Percentiles rank a stretch among this genome's conserved stretches.
These are phyloP conservation scores for Zygoascus ofunaensis DNA, from an alignment of 805 yeast genomes.

Conservation along the genomic window DNA sequence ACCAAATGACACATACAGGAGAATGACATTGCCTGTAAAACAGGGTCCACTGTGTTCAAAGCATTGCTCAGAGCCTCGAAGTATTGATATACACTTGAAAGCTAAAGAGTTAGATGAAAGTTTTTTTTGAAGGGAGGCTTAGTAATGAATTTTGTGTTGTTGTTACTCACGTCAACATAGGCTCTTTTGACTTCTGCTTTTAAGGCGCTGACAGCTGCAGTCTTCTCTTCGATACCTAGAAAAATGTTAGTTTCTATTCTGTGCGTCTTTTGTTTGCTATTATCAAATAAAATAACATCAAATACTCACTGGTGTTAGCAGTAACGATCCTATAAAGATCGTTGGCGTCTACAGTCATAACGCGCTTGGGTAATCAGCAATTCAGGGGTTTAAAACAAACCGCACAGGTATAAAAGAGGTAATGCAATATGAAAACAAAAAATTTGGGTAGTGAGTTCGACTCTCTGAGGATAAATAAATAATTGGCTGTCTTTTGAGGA, in stretches of 20 bases:
- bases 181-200: constrained; percentile 19
- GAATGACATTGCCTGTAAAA: constrained; percentile 27
- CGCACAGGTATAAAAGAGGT: no score
- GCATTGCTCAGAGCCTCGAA: constrained; percentile 22
- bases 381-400: no score
- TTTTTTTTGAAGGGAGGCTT: not conserved
- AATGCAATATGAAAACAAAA: no score
- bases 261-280: not conserved
- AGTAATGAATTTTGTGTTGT: no score
- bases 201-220: constrained; percentile 13
- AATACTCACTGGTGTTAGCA: constrained; percentile 5
- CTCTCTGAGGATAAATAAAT: no score
- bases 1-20: constrained; percentile 38
- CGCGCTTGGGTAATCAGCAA: no score
- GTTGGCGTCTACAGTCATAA: constrained; percentile 12
- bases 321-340: constrained; percentile 13
- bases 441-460: no score
- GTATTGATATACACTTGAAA: constrained; percentile 13
- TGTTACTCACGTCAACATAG: constrained; percentile 14
- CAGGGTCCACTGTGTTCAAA: constrained; percentile 10
- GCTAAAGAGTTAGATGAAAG: constrained; percentile 1
- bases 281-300: not conserved
- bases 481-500: no score
- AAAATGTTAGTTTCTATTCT: not conserved
- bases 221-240: constrained; percentile 13